Evolutionary conservation across 2,329 filamentous ascomycete genomes (phyloP).

Genomic region (Pestalotiopsis sp.): DNA sequence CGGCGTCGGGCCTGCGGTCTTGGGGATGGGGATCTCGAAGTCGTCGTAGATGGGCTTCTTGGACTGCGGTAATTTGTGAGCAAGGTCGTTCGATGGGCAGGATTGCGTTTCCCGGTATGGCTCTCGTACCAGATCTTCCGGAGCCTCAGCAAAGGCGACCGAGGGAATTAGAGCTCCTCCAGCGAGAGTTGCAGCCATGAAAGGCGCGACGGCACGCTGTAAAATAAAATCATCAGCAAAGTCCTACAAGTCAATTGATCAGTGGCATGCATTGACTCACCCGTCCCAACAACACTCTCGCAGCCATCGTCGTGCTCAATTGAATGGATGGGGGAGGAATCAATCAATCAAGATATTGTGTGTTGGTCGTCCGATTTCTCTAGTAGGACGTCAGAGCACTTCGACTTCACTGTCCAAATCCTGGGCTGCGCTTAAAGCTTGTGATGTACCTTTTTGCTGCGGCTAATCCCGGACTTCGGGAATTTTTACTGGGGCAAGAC

Average conservation of each 20-base stretch:
- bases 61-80: slow-evolving; percentile 31
- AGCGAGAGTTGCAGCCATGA: slow-evolving; percentile 49
- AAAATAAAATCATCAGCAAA: slow-evolving; percentile 33
- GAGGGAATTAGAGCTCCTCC: slow-evolving; percentile 37
- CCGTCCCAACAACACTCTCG: slow-evolving; percentile 61
- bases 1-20: slow-evolving; percentile 27
- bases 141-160: slow-evolving; percentile 50
- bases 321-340: slow-evolving; percentile 30
- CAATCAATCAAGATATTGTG: slow-evolving; percentile 16
- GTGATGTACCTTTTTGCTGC: slow-evolving; percentile 22
- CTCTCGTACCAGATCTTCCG: slow-evolving; percentile 28
- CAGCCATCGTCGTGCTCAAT: slow-evolving; percentile 60
- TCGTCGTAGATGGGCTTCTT: slow-evolving; percentile 85
- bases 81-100: background rate
- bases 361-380: slow-evolving; percentile 15
- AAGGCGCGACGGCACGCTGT: slow-evolving; percentile 54
- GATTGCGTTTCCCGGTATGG: background rate
- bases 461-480: slow-evolving; percentile 28
- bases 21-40: slow-evolving; percentile 48
- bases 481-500: slow-evolving; percentile 11
- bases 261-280: slow-evolving; percentile 46
- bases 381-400: slow-evolving; percentile 12
- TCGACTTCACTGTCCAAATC: background rate
- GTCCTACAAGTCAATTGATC: slow-evolving; percentile 16
- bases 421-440: slow-evolving; percentile 2